Conservation (phyloP, 75 land plant species). For the Cupressus sempervirens region DNA sequence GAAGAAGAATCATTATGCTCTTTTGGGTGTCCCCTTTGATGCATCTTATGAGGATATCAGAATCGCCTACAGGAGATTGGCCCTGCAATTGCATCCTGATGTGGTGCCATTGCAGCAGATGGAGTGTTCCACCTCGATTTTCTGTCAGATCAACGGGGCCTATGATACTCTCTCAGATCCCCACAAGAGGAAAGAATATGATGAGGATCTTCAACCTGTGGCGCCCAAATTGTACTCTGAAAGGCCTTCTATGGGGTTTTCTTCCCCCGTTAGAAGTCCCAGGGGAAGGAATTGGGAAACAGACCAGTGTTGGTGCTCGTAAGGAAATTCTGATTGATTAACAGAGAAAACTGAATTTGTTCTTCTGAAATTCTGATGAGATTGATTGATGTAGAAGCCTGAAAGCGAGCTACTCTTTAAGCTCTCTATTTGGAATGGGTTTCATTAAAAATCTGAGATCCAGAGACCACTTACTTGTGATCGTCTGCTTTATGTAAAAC, state of each 20-base stretch:
- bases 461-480: too few relatives aligned
- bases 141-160: constrained; percentile 13
- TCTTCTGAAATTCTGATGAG: too few relatives aligned
- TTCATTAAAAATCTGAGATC: too few relatives aligned
- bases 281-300: constrained; percentile 18
- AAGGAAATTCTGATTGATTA: too few relatives aligned
- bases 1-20: background rate
- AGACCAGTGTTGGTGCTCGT: constrained; percentile 21
- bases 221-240: background rate
- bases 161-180: constrained; percentile 18
- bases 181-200: constrained; percentile 13
- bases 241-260: background rate
- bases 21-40: constrained; percentile 2
- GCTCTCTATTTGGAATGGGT: too few relatives aligned
- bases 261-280: background rate
- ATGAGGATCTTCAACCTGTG: background rate
- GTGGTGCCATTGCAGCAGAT: constrained; percentile 14
- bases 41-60: constrained; percentile 13
- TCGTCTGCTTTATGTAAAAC: too few relatives aligned
- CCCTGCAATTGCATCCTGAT: constrained; percentile 12
- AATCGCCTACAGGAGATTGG: constrained; percentile 12
- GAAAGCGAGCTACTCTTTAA: too few relatives aligned
- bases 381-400: too few relatives aligned
- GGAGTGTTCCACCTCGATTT: constrained; percentile 11
- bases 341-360: too few relatives aligned